Evolutionary conservation across 805 yeast species (phyloP).

Genomic region (Saccharomycodes ludwigii): DNA sequence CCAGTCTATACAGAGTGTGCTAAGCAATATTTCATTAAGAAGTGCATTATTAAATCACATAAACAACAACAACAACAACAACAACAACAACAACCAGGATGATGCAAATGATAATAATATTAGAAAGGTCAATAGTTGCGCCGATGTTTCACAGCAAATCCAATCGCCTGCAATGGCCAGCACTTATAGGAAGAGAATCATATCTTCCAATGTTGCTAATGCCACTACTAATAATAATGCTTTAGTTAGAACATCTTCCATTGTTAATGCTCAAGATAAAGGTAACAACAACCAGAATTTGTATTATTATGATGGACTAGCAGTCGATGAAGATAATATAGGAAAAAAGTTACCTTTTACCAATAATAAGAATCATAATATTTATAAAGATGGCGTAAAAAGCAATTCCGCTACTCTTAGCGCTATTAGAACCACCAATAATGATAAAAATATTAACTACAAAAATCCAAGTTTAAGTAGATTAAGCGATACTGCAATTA

Average conservation of each 20-base stretch:
- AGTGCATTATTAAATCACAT: conserved; percentile 39
- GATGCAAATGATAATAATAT: conserved; percentile 6
- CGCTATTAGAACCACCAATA: background rate
- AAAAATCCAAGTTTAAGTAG: too few relatives aligned
- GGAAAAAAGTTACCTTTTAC: too few relatives aligned
- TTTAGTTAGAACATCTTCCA: too few relatives aligned
- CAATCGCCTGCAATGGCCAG: conserved; percentile 31
- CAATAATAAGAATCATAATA: too few relatives aligned
- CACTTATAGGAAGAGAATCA: conserved; percentile 21
- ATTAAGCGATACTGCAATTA: too few relatives aligned
- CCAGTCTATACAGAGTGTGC: conserved; percentile 29
- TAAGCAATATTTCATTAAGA: conserved; percentile 49
- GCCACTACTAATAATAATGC: too few relatives aligned
- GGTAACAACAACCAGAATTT: conserved; percentile 1
- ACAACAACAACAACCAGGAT: conserved; percentile 6
- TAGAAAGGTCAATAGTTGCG: conserved; percentile 7
- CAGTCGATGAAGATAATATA: conserved; percentile 1
- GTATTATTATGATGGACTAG: conserved; percentile 1
- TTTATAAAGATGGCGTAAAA: too few relatives aligned
- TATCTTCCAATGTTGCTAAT: conserved; percentile 2
- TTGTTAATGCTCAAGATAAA: too few relatives aligned
- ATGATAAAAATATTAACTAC: too few relatives aligned
- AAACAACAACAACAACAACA: conserved; percentile 8
- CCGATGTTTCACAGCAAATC: conserved; percentile 24
- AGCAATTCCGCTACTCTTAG: too few relatives aligned